phyloP scores from a whole-genome alignment of 2,329 filamentous ascomycete genomes.

The Pseudonectria foliicola region DNA sequence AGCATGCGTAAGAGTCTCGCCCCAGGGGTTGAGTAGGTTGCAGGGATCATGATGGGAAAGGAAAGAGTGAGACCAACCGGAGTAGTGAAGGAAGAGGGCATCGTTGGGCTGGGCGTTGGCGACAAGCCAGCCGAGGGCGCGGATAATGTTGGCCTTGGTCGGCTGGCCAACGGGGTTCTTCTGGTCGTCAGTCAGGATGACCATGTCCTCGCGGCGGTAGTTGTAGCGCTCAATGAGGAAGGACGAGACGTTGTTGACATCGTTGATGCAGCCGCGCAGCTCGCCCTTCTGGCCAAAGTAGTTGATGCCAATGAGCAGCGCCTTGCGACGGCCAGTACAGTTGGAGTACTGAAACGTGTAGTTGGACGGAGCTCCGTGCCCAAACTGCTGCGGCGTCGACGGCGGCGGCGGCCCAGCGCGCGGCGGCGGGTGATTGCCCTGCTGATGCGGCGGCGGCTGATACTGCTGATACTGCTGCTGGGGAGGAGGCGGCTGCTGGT shows the following conservation, averaged over 20 bases:
- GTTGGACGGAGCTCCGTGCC: constrained; percentile 58
- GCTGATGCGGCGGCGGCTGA: too few relatives aligned
- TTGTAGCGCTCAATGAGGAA: constrained; percentile 62
- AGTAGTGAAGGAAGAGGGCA: constrained; percentile 71
- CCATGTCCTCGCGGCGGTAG: constrained; percentile 75
- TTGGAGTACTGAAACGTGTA: constrained; percentile 73
- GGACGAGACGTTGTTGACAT: constrained; percentile 67
- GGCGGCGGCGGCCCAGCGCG: constrained; percentile 38
- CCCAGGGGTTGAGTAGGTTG: too few relatives aligned
- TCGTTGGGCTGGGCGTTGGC: constrained; percentile 66
- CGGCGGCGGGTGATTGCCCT: constrained; percentile 1
- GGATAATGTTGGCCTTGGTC: constrained; percentile 68
- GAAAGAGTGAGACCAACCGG: constrained; percentile 46
- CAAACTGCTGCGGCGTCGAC: constrained; percentile 48
- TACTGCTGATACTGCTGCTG: too few relatives aligned
- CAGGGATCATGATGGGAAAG: too few relatives aligned
- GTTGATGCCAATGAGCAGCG: constrained; percentile 73
- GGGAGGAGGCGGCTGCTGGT: too few relatives aligned
- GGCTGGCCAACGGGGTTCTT: constrained; percentile 61
- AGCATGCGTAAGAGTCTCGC: too few relatives aligned
- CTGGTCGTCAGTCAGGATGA: constrained; percentile 70
- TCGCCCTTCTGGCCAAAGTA: constrained; percentile 68
- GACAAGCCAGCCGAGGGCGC: constrained; percentile 71
- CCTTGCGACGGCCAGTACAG: constrained; percentile 66
- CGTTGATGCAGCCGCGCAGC: constrained; percentile 73